Evolutionary conservation across 2,329 filamentous ascomycete genomes (phyloP), one percentile per base, ranked within the genome.

Genomic region (Beauveria pseudobassiana): DNA sequence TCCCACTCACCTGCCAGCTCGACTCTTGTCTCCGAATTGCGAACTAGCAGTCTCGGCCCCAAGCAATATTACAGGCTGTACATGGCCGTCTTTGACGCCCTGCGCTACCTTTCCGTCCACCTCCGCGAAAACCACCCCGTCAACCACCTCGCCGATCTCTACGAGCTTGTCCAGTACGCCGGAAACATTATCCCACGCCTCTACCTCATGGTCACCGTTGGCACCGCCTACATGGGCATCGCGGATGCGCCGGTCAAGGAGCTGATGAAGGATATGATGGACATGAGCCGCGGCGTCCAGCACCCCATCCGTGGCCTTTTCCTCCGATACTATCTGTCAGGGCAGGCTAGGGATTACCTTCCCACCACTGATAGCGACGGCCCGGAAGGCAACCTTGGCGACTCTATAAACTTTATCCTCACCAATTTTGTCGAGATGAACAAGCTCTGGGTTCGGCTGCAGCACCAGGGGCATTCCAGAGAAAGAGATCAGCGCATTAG

Each of bases 191-290:
- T 99, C 63, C 95, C 95, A 26, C 87, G 95, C 66, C 80, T 99
- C 65, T 99, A 99, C 74, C 87, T 99, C 63, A 99, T 99, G 96
- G 95, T 99, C 71, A 99, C 96, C 0, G 96, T 99, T 45, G 95
- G 95, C 63, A 99, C 95, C 2, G 96, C 96, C 54, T 99, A 99
- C 80, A 99, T 99, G 95, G 88, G 91, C 28, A 96, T 99, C 71
- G 90, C 95, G 70, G 95, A 98, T 82, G 95, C 96, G 63, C 95
- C 95, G 0, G 95, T 99, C 68, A 99, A 99, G 78, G 95, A 99
- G 80, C 91, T 99, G 65, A 99, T 99, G 95, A 99, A 99, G 78
- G 95, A 99, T 75, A 99, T 99, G 95, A 99, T 99, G 95, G 95
- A 99, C 76, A 99, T 99, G 95, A 98, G 92, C 76, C 86, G 95